Evolutionary conservation across 805 yeast genomes (phyloP).

Genomic region (Myxozyma mucilagina): DNA sequence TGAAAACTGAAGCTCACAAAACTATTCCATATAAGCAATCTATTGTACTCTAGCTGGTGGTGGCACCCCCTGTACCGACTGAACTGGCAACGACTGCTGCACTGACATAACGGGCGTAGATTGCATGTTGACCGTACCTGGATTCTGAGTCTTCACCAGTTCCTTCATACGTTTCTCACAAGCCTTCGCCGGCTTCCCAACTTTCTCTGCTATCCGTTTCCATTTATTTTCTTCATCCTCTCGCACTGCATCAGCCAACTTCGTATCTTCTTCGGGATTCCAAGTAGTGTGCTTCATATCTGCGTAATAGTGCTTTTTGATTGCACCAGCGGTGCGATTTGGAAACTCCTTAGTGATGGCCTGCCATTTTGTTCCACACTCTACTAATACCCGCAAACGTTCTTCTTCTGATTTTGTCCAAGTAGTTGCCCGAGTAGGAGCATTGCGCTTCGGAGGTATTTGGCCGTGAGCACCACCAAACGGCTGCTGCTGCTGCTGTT

Average conservation of each 20-base stretch:
- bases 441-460: slow-evolving; percentile 10
- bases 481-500: slow-evolving; percentile 9
- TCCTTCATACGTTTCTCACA: slow-evolving; percentile 36
- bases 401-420: slow-evolving; percentile 32
- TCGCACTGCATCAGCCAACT: slow-evolving; percentile 29
- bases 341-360: slow-evolving; percentile 36
- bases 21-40: background rate
- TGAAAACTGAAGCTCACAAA: background rate
- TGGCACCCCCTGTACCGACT: background rate
- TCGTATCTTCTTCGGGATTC: slow-evolving; percentile 35
- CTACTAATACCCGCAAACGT: slow-evolving; percentile 33
- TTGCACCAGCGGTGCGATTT: slow-evolving; percentile 38
- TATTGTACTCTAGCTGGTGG: background rate
- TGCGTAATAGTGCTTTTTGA: slow-evolving; percentile 39
- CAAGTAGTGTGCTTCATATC: slow-evolving; percentile 37
- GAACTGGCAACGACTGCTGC: slow-evolving; percentile 2
- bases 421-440: slow-evolving; percentile 22
- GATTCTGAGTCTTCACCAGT: slow-evolving; percentile 10
- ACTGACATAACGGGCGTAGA: background rate
- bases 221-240: slow-evolving; percentile 36
- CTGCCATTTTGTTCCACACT: slow-evolving; percentile 36
- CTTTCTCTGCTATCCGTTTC: slow-evolving; percentile 35
- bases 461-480: slow-evolving; percentile 4
- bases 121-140: background rate
- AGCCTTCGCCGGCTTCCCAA: slow-evolving; percentile 36